Percentiles rank a stretch among this genome's conserved stretches.
Conservation (phyloP, 208 protist species). For the Leishmania arabica region DNA sequence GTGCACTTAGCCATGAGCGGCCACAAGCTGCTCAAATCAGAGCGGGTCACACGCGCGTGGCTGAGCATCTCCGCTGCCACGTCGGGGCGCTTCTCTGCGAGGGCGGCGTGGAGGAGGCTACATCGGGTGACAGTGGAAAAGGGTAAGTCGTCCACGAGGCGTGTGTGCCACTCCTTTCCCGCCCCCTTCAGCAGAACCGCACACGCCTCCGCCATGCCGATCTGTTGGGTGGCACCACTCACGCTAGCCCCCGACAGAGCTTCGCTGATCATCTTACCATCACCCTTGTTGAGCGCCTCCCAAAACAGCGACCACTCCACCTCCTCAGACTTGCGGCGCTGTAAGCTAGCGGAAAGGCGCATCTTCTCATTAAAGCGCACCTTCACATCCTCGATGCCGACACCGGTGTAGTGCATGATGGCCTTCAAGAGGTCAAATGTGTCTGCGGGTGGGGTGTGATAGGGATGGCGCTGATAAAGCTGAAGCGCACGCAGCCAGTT, state of each 20-base stretch:
- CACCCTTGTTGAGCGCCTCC: constrained; percentile 83
- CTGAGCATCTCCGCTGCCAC: constrained; percentile 84
- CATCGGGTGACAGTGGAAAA: constrained; percentile 84
- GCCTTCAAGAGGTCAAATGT: constrained; percentile 84
- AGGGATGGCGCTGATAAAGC: constrained; percentile 85
- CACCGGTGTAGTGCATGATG: constrained; percentile 84
- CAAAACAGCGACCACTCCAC: constrained; percentile 90
- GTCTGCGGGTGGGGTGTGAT: constrained; percentile 86
- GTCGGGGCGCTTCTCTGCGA: constrained; percentile 67
- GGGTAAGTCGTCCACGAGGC: constrained; percentile 74
- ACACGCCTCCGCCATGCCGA: constrained; percentile 85
- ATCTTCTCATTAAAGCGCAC: constrained; percentile 89
- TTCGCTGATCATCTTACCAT: constrained; percentile 77
- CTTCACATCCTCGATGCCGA: constrained; percentile 86
- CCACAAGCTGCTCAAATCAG: constrained; percentile 72
- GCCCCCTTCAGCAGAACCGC: constrained; percentile 79
- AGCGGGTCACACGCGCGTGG: constrained; percentile 55
- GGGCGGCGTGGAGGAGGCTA: constrained; percentile 77
- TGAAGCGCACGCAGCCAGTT: constrained; percentile 82
- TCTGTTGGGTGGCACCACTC: constrained; percentile 47
- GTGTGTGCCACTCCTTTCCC: constrained; percentile 71
- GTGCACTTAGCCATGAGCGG: constrained; percentile 72
- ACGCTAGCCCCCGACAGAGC: constrained; percentile 65
- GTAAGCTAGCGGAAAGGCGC: constrained; percentile 67
- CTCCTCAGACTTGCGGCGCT: constrained; percentile 74